These are phyloP conservation scores for Pleurozium schreberi DNA, from an alignment of 225 moss, liverwort and hornwort genomes.

Conservation along the genomic window DNA sequence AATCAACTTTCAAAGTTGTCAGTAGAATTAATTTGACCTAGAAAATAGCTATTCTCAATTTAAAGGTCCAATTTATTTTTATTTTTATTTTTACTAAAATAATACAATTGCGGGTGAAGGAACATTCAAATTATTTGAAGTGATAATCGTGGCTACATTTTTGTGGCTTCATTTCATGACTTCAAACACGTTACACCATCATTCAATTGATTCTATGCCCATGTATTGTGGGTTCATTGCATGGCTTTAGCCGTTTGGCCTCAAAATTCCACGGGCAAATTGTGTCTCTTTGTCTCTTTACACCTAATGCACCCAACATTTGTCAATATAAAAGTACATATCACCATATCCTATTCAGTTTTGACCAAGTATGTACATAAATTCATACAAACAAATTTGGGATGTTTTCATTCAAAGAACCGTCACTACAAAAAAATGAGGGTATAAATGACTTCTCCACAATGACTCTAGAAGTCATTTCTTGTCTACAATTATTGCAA, in stretches of 20 bases:
- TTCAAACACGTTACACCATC: rapidly evolving
- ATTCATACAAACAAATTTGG: too few relatives aligned
- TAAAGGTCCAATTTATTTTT: neutral
- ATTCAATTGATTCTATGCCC: neutral
- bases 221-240: neutral
- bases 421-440: too few relatives aligned
- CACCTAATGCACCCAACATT: neutral
- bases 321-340: neutral
- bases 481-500: too few relatives aligned
- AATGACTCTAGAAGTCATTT: too few relatives aligned
- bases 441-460: too few relatives aligned
- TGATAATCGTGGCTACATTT: rapidly evolving
- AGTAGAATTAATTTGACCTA: neutral
- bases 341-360: neutral
- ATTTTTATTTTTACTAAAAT: neutral
- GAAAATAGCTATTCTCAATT: neutral
- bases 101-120: neutral
- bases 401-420: too few relatives aligned
- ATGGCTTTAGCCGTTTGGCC: rapidly evolving
- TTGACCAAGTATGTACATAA: too few relatives aligned
- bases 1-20: rapidly evolving
- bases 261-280: neutral
- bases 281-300: neutral
- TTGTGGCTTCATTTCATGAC: neutral
- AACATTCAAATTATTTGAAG: neutral